Evolutionary conservation across 176 grass and related monocot species (phyloP).

Genomic region (Pharus latifolius): DNA sequence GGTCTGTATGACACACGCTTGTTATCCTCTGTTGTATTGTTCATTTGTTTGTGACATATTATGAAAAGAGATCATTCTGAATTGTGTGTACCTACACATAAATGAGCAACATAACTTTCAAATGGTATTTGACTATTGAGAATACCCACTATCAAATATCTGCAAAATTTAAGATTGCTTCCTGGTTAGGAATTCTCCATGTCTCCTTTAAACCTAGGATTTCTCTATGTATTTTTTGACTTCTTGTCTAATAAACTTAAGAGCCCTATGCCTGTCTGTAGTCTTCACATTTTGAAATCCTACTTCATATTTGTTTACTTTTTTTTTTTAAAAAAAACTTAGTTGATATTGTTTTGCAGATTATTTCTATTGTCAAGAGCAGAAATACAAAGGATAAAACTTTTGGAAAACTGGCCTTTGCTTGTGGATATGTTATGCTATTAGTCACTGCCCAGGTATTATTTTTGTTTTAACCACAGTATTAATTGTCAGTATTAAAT

Average conservation of each 20-base stretch:
- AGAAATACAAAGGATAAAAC: constrained; percentile 42
- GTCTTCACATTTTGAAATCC: neutral
- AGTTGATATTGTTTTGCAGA: constrained; percentile 21
- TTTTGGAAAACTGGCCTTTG: constrained; percentile 35
- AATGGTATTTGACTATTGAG: neutral
- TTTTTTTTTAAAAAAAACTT: neutral
- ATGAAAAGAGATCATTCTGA: neutral
- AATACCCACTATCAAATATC: too few relatives aligned
- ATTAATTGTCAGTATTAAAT: neutral
- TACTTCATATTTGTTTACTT: constrained; percentile 10
- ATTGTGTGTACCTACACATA: neutral
- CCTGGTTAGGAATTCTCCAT: too few relatives aligned
- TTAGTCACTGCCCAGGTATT: constrained; percentile 37
- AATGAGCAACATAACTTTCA: neutral
- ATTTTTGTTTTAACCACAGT: neutral
- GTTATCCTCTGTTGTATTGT: neutral
- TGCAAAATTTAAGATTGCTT: too few relatives aligned
- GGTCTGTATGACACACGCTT: neutral
- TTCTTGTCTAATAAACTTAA: neutral
- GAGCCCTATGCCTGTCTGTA: neutral
- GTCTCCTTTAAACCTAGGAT: too few relatives aligned
- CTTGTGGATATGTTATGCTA: constrained; percentile 46
- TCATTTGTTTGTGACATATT: neutral
- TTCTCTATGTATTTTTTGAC: neutral
- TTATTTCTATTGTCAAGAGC: constrained; percentile 45